Evolutionary conservation across 2,329 filamentous ascomycete genomes (phyloP).

Genomic region (Ceratocystis alfenasii): DNA sequence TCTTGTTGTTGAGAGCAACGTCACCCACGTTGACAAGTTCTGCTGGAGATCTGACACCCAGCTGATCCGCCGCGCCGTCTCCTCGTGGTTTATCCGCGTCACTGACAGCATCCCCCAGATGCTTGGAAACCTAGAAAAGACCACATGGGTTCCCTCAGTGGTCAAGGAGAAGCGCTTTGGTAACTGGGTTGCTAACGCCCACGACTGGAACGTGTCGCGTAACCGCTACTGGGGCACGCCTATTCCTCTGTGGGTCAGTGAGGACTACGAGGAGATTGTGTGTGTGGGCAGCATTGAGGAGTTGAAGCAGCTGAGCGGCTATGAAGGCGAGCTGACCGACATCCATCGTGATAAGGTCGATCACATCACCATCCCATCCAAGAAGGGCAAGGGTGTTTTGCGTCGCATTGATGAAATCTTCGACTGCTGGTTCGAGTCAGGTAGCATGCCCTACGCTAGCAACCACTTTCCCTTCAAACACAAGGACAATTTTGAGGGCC

Average conservation of each 20-base stretch:
- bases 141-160: slow-evolving; percentile 25
- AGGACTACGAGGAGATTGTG: slow-evolving; percentile 26
- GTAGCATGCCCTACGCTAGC: slow-evolving; percentile 27
- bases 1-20: slow-evolving; percentile 25
- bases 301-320: slow-evolving; percentile 26
- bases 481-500: slow-evolving; percentile 24
- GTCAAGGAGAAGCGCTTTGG: slow-evolving; percentile 27
- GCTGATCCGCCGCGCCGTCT: slow-evolving; percentile 26
- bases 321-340: slow-evolving; percentile 24
- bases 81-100: slow-evolving; percentile 27
- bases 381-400: slow-evolving; percentile 25
- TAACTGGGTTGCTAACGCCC: slow-evolving; percentile 26
- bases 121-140: slow-evolving; percentile 25
- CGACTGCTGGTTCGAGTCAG: slow-evolving; percentile 28
- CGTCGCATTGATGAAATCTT: slow-evolving; percentile 27
- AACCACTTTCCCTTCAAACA: slow-evolving; percentile 27
- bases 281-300: slow-evolving; percentile 26
- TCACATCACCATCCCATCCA: slow-evolving; percentile 26
- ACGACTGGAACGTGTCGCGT: slow-evolving; percentile 26
- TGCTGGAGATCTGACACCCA: slow-evolving; percentile 27
- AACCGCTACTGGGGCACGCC: slow-evolving; percentile 27
- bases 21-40: slow-evolving; percentile 26
- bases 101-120: slow-evolving; percentile 25
- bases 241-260: slow-evolving; percentile 26
- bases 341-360: slow-evolving; percentile 27